A percentile compares a stretch with the other conserved stretches of the same genome.
Conservation (phyloP, 1,139 yeast genomes). For the Pichia inconspicua region DNA sequence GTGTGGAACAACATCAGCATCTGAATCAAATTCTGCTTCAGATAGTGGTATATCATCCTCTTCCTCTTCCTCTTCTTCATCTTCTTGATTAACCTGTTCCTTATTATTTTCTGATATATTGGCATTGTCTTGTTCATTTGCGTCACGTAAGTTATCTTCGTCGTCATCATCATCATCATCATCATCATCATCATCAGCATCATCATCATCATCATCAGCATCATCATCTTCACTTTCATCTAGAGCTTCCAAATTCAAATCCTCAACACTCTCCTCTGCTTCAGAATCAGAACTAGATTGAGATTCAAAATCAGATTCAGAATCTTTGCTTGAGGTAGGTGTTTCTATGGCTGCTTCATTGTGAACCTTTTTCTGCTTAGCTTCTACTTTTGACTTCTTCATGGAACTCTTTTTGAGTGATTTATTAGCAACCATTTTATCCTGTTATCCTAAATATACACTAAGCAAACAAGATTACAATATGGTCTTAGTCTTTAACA, state of each 20-base stretch:
- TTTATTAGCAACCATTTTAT: not conserved
- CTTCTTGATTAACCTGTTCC: constrained; percentile 30
- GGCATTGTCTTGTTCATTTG: constrained; percentile 23
- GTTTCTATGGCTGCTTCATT: not conserved
- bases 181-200: constrained; percentile 41
- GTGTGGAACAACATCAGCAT: constrained; percentile 69
- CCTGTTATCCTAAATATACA: not conserved
- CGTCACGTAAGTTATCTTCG: constrained; percentile 20
- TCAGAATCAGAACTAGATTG: constrained; percentile 12
- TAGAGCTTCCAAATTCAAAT: constrained; percentile 45
- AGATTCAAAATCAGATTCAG: constrained; percentile 13
- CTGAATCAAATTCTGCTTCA: constrained; percentile 55
- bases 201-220: constrained; percentile 34
- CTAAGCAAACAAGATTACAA: too few relatives aligned
- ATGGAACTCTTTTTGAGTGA: not conserved
- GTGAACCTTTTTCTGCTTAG: too few relatives aligned
- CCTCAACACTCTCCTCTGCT: constrained; percentile 23
- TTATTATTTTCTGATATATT: constrained; percentile 31
- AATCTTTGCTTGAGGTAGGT: not conserved
- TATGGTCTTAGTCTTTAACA: not conserved
- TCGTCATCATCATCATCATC: constrained; percentile 41
- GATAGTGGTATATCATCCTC: constrained; percentile 68
- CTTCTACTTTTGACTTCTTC: not conserved
- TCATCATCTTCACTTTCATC: constrained; percentile 45
- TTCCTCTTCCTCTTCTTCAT: constrained; percentile 33